Evolutionary conservation across 2,329 filamentous ascomycete genomes (phyloP), one percentile per base, ranked within the genome.

Genomic region (Botrytis aclada): DNA sequence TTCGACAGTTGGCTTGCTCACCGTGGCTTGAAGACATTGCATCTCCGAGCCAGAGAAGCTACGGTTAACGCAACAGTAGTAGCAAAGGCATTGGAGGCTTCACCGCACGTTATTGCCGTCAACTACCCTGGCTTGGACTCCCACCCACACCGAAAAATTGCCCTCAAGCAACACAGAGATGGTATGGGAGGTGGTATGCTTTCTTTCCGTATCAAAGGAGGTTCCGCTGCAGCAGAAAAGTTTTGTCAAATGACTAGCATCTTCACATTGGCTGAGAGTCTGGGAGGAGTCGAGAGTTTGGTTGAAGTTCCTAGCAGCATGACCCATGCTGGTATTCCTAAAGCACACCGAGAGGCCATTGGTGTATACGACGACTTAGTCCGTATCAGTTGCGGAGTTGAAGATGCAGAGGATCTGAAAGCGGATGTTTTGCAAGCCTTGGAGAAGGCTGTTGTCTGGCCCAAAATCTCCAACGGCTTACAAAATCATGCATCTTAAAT

Each of bases 1-100:
- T 99, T 99, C 81, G 96, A 99, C 86, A 94, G 92, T 85, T 99
- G 96, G 96, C 93, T 99, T 76, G 96, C 96, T 67, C 96, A 99
- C 85, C 92, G 96, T 76, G 96, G 96, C 78, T 88, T 98, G 78
- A 99, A 99, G 88, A 99, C 96, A 6, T 89, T 99, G 60, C 96
- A 99, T 84, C 88, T 99, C 65, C 93, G 96, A 79, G 95, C 93
- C 16, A 90, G 92, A 75, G 94, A 97, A 83, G 94, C 95, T 29
- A 92, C 88, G 76, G 86, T 84, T 78, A 98, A 98, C 83, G 96
- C 95, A 16, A 89, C 89, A 12, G 85, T 89, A 64, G 89, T 99
- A 39, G 94, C 95, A 16, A 83, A 85, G 63, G 90, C 92, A 37
- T 90, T 99, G 69, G 91, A 96, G 81, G 86, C 88, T 39, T 97